Conservation (phyloP, 495 filamentous ascomycete genomes). For the Neurospora africana region DNA sequence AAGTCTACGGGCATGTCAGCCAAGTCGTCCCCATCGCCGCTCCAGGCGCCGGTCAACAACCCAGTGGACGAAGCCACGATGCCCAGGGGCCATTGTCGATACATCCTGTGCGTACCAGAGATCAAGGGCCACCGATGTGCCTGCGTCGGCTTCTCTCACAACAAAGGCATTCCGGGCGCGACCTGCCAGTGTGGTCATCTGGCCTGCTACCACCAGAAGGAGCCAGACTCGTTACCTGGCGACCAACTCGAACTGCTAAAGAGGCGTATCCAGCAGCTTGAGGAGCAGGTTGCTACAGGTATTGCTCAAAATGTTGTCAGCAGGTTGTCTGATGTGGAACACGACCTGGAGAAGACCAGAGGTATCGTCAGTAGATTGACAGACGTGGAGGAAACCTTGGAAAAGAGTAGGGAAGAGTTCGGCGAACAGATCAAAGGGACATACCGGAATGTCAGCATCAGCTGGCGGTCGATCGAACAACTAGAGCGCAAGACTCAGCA, state of each 20-base stretch:
- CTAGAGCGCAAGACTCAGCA: conserved; percentile 31
- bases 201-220: conserved; percentile 42
- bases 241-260: conserved; percentile 36
- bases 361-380: conserved; percentile 34
- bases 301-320: background rate
- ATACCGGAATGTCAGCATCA: conserved; percentile 40
- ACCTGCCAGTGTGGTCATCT: conserved; percentile 46
- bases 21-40: conserved; percentile 25
- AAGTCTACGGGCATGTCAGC: conserved; percentile 5
- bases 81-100: conserved; percentile 45
- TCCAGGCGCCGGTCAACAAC: conserved; percentile 15
- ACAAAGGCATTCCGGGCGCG: conserved; percentile 37
- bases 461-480: conserved; percentile 39
- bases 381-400: conserved; percentile 40
- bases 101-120: conserved; percentile 43
- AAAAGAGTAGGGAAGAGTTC: conserved; percentile 38
- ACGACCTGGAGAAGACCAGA: conserved; percentile 20
- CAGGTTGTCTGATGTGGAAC: conserved; percentile 16
- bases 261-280: conserved; percentile 34
- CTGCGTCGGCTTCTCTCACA: conserved; percentile 44
- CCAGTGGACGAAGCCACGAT: conserved; percentile 31
- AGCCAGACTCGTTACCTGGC: conserved; percentile 22
- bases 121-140: conserved; percentile 45
- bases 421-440: conserved; percentile 38
- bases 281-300: conserved; percentile 36